phyloP scores from a whole-genome alignment of 331 rosid genomes.

The Acacia concinna region DNA sequence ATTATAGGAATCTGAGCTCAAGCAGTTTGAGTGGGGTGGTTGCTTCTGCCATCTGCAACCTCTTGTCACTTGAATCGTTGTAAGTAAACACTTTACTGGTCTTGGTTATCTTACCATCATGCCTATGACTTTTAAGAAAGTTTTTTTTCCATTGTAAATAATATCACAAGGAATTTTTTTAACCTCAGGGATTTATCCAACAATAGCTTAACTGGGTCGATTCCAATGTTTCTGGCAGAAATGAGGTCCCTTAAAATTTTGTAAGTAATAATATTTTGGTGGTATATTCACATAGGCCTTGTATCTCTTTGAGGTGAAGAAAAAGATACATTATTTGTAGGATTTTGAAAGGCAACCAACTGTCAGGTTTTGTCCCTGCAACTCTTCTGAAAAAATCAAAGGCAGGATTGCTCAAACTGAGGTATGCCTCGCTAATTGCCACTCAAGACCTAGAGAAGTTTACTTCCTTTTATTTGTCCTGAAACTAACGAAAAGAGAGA shows the following conservation, averaged over 20 bases:
- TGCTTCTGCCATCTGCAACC: slow-evolving; percentile 48
- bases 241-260: slow-evolving; percentile 48
- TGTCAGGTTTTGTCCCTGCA: slow-evolving; percentile 56
- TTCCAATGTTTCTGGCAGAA: slow-evolving; percentile 59
- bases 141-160: slow-evolving; percentile 11
- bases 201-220: slow-evolving; percentile 61
- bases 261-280: slow-evolving; percentile 44
- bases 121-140: not conserved
- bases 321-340: slow-evolving; percentile 36
- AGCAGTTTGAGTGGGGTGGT: slow-evolving; percentile 57
- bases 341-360: slow-evolving; percentile 59
- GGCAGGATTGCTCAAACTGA: slow-evolving; percentile 50
- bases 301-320: slow-evolving; percentile 12
- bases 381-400: slow-evolving; percentile 46
- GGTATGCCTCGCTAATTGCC: slow-evolving; percentile 40
- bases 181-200: slow-evolving; percentile 62
- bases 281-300: not conserved
- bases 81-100: slow-evolving; percentile 36
- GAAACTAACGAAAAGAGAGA: slow-evolving; percentile 6
- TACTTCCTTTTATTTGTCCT: not conserved
- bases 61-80: slow-evolving; percentile 60
- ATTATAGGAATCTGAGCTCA: slow-evolving; percentile 63
- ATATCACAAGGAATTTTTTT: not conserved
- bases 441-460: not conserved
- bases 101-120: not conserved